Base-by-base conservation (phyloP, 169 alveolate species). In the Amoebophrya sp. region DNA sequence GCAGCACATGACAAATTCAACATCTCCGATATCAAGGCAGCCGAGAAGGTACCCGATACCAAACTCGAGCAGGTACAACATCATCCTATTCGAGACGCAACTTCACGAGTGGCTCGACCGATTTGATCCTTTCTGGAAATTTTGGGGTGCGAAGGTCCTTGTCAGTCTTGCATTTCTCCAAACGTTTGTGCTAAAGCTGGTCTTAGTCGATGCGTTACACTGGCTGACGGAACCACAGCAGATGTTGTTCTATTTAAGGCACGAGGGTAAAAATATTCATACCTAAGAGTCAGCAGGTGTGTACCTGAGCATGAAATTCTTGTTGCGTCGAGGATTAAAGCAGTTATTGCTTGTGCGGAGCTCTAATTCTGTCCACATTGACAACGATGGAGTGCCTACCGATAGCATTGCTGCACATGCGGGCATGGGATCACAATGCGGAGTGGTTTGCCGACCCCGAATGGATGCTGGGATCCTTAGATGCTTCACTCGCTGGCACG, bases 31-130 rank as follows among this genome's bases (percentile, higher is more conserved):
- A n/a, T n/a, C n/a, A n/a, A n/a, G n/a, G n/a, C n/a, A n/a, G n/a
- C n/a, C n/a, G n/a, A n/a, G n/a, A n/a, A n/a, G n/a, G n/a, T n/a
- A n/a, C n/a, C n/a, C n/a, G n/a, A n/a, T n/a, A n/a, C n/a, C n/a
- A n/a, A n/a, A n/a, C n/a, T n/a, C 76, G 10, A 10, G 23, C 76
- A 53, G 76, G 76, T 53, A 65, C 83, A 65, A 65, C 83, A 65
- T 65, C 2, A 65, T 65, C 33, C 83, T 65, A 36, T 65, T 65
- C 83, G 83, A 65, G 83, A 65, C 83, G 83, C 83, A 65, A 36
- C 26, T 65, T 29, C 83, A 65, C 26, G 83, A 65, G 26, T 65
- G 83, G 83, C 83, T 65, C 36, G 83, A 65, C 36, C 2, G 26
- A 0, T 65, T 65, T 36, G 83, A 65, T 65, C 83, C 83, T 29